Percentiles rank a stretch among this genome's conserved stretches.
Conservation (phyloP, 345 rosid species). For the Lepidium sativum region DNA sequence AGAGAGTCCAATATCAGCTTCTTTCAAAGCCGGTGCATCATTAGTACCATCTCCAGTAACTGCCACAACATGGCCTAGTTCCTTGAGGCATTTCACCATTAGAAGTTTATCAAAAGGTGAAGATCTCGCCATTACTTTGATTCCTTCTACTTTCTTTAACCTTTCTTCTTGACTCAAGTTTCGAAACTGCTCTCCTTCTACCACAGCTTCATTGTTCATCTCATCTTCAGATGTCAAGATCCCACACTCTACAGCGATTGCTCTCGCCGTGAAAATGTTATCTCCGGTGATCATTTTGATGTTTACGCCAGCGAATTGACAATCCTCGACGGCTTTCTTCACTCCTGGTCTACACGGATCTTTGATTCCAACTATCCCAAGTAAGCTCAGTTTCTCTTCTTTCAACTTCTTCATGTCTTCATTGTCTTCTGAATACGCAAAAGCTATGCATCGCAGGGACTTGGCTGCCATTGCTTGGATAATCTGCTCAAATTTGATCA, state of each 20-base stretch:
- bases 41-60: constrained; percentile 72
- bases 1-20: constrained; percentile 66
- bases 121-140: constrained; percentile 76
- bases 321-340: constrained; percentile 51
- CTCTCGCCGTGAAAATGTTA: constrained; percentile 65
- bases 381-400: constrained; percentile 38
- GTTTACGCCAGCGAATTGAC: constrained; percentile 58
- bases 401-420: constrained; percentile 23
- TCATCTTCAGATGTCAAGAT: constrained; percentile 39
- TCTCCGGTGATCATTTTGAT: constrained; percentile 84
- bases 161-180: constrained; percentile 37
- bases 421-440: constrained; percentile 40
- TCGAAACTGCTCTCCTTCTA: constrained; percentile 55
- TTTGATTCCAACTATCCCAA: constrained; percentile 66
- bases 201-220: constrained; percentile 29
- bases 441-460: constrained; percentile 67
- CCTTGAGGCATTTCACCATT: constrained; percentile 68
- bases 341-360: constrained; percentile 68
- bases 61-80: constrained; percentile 67
- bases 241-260: constrained; percentile 72
- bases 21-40: constrained; percentile 74
- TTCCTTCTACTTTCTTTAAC: constrained; percentile 40
- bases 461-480: constrained; percentile 60
- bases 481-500: constrained; percentile 31
- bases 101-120: constrained; percentile 67